These are phyloP conservation scores for Sclerotinia trifoliorum DNA, from an alignment of 2,329 filamentous ascomycete species.

Conservation along the genomic window DNA sequence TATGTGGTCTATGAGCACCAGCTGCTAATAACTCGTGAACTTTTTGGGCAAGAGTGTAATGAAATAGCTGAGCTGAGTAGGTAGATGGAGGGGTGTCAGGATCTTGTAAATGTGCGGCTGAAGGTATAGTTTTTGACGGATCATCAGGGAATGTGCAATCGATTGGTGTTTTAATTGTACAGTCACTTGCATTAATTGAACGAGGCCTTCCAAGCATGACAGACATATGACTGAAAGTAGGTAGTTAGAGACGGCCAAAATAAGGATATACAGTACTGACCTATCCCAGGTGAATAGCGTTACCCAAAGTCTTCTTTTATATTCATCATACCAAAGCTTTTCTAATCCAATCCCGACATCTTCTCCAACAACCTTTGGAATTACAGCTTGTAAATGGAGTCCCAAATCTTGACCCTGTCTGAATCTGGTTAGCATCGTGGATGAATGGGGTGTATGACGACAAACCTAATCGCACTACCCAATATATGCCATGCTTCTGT, in stretches of 20 bases:
- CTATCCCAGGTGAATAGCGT: constrained; percentile 26
- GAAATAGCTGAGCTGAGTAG: constrained; percentile 17
- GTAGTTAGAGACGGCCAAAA: background rate
- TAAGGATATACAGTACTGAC: background rate
- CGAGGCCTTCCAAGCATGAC: constrained; percentile 24
- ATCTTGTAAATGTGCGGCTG: background rate
- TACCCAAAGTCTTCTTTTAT: constrained; percentile 23
- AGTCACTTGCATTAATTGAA: constrained; percentile 25
- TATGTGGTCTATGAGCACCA: constrained; percentile 19
- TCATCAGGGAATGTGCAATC: constrained; percentile 23
- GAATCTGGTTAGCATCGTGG: background rate
- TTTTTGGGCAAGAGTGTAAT: constrained; percentile 15
- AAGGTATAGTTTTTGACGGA: constrained; percentile 17
- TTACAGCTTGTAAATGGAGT: constrained; percentile 20
- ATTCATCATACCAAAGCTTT: constrained; percentile 26
- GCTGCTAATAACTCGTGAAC: constrained; percentile 20
- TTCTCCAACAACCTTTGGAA: constrained; percentile 3
- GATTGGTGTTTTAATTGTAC: constrained; percentile 21
- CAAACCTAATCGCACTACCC: constrained; percentile 23
- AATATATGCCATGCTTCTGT: constrained; percentile 26
- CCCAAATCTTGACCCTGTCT: constrained; percentile 25
- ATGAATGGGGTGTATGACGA: background rate
- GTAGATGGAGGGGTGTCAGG: background rate
- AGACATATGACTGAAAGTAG: constrained; percentile 22
- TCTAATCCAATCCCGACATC: constrained; percentile 1